Evolutionary conservation across 1,139 yeast species (phyloP).

Genomic region (Yamadazyma jaroonii): DNA sequence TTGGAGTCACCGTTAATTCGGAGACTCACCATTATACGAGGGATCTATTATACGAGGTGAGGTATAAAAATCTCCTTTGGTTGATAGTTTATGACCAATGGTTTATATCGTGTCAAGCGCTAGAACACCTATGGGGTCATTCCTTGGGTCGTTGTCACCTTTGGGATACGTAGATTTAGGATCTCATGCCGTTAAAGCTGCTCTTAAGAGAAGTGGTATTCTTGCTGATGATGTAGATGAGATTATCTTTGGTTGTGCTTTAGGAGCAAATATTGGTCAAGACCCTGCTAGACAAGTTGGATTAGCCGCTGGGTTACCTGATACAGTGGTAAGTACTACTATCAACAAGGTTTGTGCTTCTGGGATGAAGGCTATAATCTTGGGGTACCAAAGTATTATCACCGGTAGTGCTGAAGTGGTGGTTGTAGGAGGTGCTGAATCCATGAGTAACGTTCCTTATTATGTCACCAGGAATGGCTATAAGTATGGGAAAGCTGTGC

Average conservation of each 20-base stretch:
- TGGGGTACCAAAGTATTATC: constrained; percentile 86
- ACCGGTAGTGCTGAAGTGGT: constrained; percentile 90
- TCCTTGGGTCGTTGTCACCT: constrained; percentile 79
- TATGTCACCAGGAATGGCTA: constrained; percentile 83
- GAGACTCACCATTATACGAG: constrained; percentile 4
- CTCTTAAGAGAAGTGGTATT: constrained; percentile 74
- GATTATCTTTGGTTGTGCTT: constrained; percentile 86
- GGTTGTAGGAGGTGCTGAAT: constrained; percentile 96
- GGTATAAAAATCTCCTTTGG: not conserved
- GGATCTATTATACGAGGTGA: too few species aligned
- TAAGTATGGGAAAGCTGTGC: constrained; percentile 74
- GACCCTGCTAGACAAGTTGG: constrained; percentile 99
- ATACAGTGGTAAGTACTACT: constrained; percentile 78
- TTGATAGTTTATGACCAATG: constrained; percentile 18
- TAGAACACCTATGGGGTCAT: constrained; percentile 93
- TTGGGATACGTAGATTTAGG: constrained; percentile 83
- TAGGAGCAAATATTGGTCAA: constrained; percentile 92
- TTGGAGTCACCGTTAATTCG: too few species aligned
- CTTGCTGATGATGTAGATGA: constrained; percentile 81
- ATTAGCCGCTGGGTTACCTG: constrained; percentile 78
- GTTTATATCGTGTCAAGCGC: constrained; percentile 89
- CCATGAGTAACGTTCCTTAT: constrained; percentile 95
- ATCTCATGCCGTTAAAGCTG: constrained; percentile 85
- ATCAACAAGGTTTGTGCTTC: constrained; percentile 97
- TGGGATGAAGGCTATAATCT: constrained; percentile 86